Percentiles rank a stretch among this genome's conserved stretches.
phyloP scores from a whole-genome alignment of 2,329 filamentous ascomycete genomes.

The Ophiostoma pallidulum region DNA sequence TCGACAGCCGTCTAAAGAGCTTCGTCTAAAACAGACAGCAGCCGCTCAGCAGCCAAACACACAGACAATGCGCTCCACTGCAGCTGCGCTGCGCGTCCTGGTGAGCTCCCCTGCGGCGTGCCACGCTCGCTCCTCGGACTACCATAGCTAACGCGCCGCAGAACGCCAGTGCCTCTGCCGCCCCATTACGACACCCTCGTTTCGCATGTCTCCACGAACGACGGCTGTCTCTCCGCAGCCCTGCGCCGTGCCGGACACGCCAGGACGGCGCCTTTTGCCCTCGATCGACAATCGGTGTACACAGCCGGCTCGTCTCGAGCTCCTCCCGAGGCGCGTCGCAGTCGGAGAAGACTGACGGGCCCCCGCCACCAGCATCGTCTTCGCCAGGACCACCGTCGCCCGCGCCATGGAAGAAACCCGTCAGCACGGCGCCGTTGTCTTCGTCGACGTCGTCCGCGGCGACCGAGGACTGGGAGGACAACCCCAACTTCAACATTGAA shows the following conservation, averaged over 20 bases:
- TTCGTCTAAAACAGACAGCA: background rate
- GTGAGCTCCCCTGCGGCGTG: conserved; percentile 1
- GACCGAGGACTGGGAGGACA: conserved; percentile 60
- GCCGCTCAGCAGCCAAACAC: background rate
- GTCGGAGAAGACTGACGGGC: background rate
- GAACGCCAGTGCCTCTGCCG: conserved; percentile 1
- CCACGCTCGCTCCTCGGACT: too few relatives aligned
- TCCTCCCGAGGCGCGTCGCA: background rate
- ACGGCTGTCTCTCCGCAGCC: background rate
- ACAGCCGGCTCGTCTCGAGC: conserved; percentile 1
- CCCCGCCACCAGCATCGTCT: background rate
- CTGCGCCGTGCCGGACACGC: conserved; percentile 1
- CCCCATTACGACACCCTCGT: background rate
- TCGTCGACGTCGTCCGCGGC: conserved; percentile 15
- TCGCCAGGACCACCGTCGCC: conserved; percentile 19
- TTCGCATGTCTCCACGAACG: background rate
- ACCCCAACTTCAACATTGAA: conserved; percentile 60
- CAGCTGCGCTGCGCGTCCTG: conserved; percentile 11
- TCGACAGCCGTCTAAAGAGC: background rate
- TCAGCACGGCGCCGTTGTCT: conserved; percentile 16
- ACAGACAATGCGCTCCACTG: conserved; percentile 5
- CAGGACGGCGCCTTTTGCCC: background rate
- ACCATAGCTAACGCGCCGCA: background rate
- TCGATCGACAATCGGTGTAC: background rate
- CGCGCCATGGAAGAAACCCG: background rate